These are phyloP conservation scores for Xylariaceae sp. DNA, from an alignment of 2,329 filamentous ascomycete species.

Conservation along the genomic window DNA sequence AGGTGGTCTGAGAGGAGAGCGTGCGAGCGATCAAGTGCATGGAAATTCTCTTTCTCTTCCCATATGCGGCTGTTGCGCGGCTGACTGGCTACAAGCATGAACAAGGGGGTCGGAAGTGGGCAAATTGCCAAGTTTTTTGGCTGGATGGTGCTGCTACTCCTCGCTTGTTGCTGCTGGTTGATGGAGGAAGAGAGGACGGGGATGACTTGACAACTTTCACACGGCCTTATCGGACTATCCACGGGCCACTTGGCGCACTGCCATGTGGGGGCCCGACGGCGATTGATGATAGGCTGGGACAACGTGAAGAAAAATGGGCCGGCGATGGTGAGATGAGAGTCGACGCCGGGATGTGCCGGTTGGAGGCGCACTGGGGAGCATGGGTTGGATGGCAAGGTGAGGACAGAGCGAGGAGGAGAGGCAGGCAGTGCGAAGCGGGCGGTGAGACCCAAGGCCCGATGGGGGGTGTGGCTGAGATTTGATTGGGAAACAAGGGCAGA, in stretches of 20 bases:
- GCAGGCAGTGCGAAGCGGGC: neutral
- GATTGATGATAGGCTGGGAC: neutral
- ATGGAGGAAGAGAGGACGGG: slow-evolving; percentile 10
- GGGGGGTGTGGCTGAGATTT: neutral
- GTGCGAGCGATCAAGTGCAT: slow-evolving; percentile 17
- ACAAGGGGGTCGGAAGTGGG: slow-evolving; percentile 10
- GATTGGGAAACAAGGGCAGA: neutral
- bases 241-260: slow-evolving; percentile 7
- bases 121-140: slow-evolving; percentile 1
- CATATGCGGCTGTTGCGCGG: slow-evolving; percentile 12
- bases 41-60: slow-evolving; percentile 19
- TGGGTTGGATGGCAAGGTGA: neutral
- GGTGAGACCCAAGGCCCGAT: neutral
- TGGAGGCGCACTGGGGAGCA: slow-evolving; percentile 1
- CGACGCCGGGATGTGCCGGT: neutral
- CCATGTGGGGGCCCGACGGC: slow-evolving; percentile 1
- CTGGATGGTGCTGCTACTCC: neutral
- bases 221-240: neutral
- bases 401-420: neutral
- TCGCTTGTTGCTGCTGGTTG: neutral
- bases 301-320: slow-evolving; percentile 7
- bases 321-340: neutral
- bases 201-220: slow-evolving; percentile 1
- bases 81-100: slow-evolving; percentile 15
- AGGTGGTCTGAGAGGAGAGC: slow-evolving; percentile 24